Percentiles rank a stretch among this genome's conserved stretches.
Conservation (phyloP, 306 rosid species). For the Corylus avellana region DNA sequence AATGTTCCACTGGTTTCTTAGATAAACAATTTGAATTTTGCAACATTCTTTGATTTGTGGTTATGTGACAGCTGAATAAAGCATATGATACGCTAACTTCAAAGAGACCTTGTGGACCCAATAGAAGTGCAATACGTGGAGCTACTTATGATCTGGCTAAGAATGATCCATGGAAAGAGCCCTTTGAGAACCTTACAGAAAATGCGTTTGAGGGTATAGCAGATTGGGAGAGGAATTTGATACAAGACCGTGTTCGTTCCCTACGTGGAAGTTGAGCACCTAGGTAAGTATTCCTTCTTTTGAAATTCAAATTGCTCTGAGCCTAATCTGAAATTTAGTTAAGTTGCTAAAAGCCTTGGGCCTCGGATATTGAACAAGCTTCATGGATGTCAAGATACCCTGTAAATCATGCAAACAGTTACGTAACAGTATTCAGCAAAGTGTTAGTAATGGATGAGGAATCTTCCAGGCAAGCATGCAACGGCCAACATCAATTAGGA, state of each 20-base stretch:
- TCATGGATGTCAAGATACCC: not conserved
- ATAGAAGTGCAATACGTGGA: conserved; percentile 69
- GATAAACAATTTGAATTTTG: not conserved
- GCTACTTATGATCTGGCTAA: conserved; percentile 84
- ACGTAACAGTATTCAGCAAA: too few relatives aligned
- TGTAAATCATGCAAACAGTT: not conserved
- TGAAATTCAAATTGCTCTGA: not conserved
- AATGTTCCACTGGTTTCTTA: conserved; percentile 11
- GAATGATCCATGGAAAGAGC: conserved; percentile 85
- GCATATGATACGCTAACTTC: conserved; percentile 77
- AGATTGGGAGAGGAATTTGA: conserved; percentile 87
- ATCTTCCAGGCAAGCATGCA: too few relatives aligned
- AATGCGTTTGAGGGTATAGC: conserved; percentile 74
- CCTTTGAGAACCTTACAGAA: conserved; percentile 85
- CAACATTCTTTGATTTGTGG: conserved; percentile 17
- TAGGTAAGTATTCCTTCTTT: conserved; percentile 23
- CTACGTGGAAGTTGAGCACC: conserved; percentile 69
- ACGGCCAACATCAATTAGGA: too few relatives aligned
- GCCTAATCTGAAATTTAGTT: not conserved
- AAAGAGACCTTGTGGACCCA: conserved; percentile 93
- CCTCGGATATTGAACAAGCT: not conserved
- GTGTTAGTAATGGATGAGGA: too few relatives aligned
- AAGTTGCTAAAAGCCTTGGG: not conserved
- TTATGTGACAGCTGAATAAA: conserved; percentile 55
- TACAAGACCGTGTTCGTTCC: conserved; percentile 59